These are phyloP conservation scores for Lentinula sp. DNA, from an alignment of 768 basidiomycete genomes.

Conservation along the genomic window DNA sequence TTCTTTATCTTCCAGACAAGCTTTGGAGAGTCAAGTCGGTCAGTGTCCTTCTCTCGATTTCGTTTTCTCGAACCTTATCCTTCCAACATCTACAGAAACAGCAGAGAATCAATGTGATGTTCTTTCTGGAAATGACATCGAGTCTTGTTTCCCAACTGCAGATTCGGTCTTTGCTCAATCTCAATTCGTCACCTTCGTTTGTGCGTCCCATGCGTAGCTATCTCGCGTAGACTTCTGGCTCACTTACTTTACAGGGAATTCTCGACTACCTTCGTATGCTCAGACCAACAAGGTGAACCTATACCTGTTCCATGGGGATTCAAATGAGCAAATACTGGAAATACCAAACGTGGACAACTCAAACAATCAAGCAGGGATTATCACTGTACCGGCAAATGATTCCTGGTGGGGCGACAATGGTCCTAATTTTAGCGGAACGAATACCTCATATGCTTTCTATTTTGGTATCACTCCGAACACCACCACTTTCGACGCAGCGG, in stretches of 20 bases:
- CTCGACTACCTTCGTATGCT: constrained; percentile 56
- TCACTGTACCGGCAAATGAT: constrained; percentile 60
- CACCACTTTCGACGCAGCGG: constrained; percentile 48
- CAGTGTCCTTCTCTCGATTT: constrained; percentile 8
- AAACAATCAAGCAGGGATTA: constrained; percentile 46
- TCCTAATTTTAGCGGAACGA: constrained; percentile 37
- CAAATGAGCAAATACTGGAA: constrained; percentile 40
- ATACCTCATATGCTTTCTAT: constrained; percentile 64
- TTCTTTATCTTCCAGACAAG: constrained; percentile 27
- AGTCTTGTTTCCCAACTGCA: constrained; percentile 69
- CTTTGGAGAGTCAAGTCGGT: constrained; percentile 27
- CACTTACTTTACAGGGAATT: constrained; percentile 55
- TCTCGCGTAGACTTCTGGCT: constrained; percentile 9
- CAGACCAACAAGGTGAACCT: constrained; percentile 65
- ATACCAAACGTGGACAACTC: constrained; percentile 37
- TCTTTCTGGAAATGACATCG: constrained; percentile 59
- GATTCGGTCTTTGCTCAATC: constrained; percentile 61
- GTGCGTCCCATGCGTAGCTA: constrained; percentile 40
- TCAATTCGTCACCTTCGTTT: constrained; percentile 72
- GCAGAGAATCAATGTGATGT: constrained; percentile 48
- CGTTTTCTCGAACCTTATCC: constrained; percentile 5
- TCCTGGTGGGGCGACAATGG: constrained; percentile 64
- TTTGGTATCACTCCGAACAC: constrained; percentile 70
- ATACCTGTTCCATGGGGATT: constrained; percentile 73
- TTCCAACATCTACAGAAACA: constrained; percentile 18